Conservation (phyloP, 2,329 filamentous ascomycete genomes). For the Xylariaceae sp. region DNA sequence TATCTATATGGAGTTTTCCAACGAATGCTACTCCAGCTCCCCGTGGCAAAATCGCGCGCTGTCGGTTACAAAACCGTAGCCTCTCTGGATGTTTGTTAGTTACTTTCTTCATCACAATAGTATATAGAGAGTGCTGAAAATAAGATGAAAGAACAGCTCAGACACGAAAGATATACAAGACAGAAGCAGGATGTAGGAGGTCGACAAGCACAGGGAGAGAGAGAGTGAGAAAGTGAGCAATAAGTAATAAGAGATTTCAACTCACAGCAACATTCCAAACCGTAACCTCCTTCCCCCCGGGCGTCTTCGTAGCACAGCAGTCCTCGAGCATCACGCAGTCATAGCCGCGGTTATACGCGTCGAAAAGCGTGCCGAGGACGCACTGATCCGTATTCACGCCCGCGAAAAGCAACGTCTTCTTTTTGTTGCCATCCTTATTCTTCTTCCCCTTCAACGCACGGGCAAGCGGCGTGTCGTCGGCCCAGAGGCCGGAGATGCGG, state of each 20-base stretch:
- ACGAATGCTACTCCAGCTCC: too few relatives aligned
- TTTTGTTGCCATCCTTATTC: conserved; percentile 10
- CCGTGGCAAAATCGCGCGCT: conserved; percentile 16
- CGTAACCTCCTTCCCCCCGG: conserved; percentile 32
- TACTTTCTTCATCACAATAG: too few relatives aligned
- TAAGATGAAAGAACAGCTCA: too few relatives aligned
- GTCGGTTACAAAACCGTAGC: conserved; percentile 21
- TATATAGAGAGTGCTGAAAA: too few relatives aligned
- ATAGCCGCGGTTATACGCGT: conserved; percentile 51
- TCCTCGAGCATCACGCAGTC: conserved; percentile 52
- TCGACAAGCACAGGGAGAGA: too few relatives aligned
- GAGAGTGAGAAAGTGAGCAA: too few relatives aligned
- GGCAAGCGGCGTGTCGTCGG: conserved; percentile 34
- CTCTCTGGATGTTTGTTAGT: too few relatives aligned
- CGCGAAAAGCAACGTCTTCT: conserved; percentile 47
- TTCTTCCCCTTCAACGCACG: conserved; percentile 9
- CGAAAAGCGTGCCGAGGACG: conserved; percentile 49
- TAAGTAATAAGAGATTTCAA: too few relatives aligned
- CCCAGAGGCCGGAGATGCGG: conserved; percentile 54
- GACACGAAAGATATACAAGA: too few relatives aligned
- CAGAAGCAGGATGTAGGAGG: too few relatives aligned
- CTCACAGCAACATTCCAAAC: conserved; percentile 34
- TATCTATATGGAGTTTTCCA: too few relatives aligned
- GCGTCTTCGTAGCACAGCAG: conserved; percentile 45
- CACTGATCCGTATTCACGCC: conserved; percentile 60